These are phyloP conservation scores for Boechera stricta DNA, from an alignment of 345 rosid species.

Conservation along the genomic window DNA sequence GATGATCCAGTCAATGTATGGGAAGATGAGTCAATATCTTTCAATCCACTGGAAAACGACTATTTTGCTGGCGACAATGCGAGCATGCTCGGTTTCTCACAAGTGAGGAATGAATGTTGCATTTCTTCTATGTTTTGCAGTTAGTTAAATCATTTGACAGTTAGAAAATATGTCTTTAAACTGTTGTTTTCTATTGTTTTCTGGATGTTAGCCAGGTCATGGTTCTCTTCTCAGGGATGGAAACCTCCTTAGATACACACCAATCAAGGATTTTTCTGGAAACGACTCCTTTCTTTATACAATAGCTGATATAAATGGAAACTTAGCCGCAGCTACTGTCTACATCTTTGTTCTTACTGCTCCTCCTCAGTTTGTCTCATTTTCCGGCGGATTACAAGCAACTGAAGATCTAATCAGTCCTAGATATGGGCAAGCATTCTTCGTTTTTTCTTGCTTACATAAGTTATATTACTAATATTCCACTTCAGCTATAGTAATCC, in stretches of 20 bases:
- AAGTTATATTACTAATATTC: not conserved
- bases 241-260: conserved; percentile 78
- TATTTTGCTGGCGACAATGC: conserved; percentile 67
- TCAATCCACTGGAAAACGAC: conserved; percentile 77
- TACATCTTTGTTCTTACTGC: conserved; percentile 64
- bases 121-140: conserved; percentile 15
- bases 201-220: conserved; percentile 58
- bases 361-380: conserved; percentile 82
- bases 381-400: conserved; percentile 71
- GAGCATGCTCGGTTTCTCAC: conserved; percentile 63
- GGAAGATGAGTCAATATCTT: conserved; percentile 91
- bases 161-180: not conserved
- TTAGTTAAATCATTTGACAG: not conserved
- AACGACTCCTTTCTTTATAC: conserved; percentile 74
- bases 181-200: conserved; percentile 4
- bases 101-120: conserved; percentile 52
- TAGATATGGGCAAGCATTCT: conserved; percentile 60
- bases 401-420: conserved; percentile 80
- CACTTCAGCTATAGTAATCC: conserved; percentile 4
- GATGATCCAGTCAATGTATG: conserved; percentile 65
- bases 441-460: not conserved
- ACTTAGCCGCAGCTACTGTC: conserved; percentile 67
- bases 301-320: conserved; percentile 68
- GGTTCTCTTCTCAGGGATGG: conserved; percentile 84
- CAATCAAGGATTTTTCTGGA: conserved; percentile 69